Evolutionary conservation across 2,329 filamentous ascomycete genomes (phyloP).

Genomic region (Fusarium marasasianum): DNA sequence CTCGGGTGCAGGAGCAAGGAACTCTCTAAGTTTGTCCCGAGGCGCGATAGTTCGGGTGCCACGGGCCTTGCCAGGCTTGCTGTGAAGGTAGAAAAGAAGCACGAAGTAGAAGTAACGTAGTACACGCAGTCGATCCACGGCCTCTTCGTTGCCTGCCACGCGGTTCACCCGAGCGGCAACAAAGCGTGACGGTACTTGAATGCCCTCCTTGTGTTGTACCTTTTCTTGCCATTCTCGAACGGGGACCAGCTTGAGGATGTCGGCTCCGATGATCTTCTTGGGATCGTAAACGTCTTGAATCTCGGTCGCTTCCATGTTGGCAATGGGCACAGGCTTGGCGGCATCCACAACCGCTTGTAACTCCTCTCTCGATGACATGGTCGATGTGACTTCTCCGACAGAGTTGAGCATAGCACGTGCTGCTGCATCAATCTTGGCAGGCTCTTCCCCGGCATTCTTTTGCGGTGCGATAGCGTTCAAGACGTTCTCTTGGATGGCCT

Average conservation of each 20-base stretch:
- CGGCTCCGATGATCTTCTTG: conserved; percentile 71
- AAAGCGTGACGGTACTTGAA: conserved; percentile 68
- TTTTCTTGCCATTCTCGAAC: conserved; percentile 80
- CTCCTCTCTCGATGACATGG: conserved; percentile 74
- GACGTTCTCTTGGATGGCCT: conserved; percentile 73
- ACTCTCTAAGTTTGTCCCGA: conserved; percentile 68
- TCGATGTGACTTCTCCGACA: conserved; percentile 68
- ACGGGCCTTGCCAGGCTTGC: conserved; percentile 57
- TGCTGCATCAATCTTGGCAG: conserved; percentile 63
- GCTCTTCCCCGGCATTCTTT: conserved; percentile 47
- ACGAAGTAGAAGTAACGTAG: conserved; percentile 69
- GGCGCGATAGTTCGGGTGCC: conserved; percentile 64
- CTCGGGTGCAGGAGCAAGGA: conserved; percentile 67
- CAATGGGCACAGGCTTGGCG: conserved; percentile 76
- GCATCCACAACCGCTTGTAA: conserved; percentile 72
- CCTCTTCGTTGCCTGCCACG: conserved; percentile 63
- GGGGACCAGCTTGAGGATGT: conserved; percentile 73
- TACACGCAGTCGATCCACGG: conserved; percentile 63
- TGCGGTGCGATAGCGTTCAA: conserved; percentile 73
- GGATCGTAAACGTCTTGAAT: conserved; percentile 79
- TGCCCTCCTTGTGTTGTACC: conserved; percentile 64
- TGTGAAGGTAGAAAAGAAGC: conserved; percentile 61
- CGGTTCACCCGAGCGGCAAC: conserved; percentile 70
- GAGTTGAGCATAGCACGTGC: conserved; percentile 69
- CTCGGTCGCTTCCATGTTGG: conserved; percentile 72